phyloP scores from a whole-genome alignment of 768 basidiomycete genomes.

The Phlebiopsis flavidoalba region DNA sequence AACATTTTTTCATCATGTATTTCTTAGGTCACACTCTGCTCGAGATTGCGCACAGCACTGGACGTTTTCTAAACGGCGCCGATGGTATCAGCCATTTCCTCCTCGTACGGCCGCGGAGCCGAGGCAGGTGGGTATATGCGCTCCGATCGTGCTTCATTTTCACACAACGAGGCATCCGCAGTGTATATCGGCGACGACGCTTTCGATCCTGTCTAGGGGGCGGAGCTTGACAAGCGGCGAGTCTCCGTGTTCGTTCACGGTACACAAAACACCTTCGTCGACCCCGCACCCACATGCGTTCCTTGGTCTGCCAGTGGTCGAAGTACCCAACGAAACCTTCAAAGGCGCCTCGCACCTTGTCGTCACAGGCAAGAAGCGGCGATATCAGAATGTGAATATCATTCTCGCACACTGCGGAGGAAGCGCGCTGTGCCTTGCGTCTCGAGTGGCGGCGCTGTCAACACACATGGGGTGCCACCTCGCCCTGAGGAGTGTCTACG shows the following conservation, averaged over 20 bases:
- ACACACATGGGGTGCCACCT: conserved; percentile 65
- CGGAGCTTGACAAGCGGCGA: conserved; percentile 53
- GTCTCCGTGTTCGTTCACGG: conserved; percentile 73
- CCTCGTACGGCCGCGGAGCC: conserved; percentile 56
- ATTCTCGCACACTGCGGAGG: conserved; percentile 77
- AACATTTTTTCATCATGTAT: too few relatives aligned
- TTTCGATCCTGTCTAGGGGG: conserved; percentile 67
- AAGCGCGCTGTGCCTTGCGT: conserved; percentile 55
- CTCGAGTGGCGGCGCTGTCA: conserved; percentile 65
- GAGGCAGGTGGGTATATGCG: conserved; percentile 41
- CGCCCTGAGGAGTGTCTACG: conserved; percentile 60
- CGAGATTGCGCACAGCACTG: conserved; percentile 57
- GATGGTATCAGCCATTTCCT: conserved; percentile 63
- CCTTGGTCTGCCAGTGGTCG: conserved; percentile 64
- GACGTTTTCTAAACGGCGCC: conserved; percentile 57
- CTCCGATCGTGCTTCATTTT: neutral
- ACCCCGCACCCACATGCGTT: conserved; percentile 58
- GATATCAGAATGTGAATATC: conserved; percentile 52
- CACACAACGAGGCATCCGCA: conserved; percentile 18
- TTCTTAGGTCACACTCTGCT: conserved; percentile 45
- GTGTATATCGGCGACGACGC: conserved; percentile 62
- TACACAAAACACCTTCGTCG: conserved; percentile 57
- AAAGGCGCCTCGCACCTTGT: conserved; percentile 79
- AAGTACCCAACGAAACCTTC: conserved; percentile 79
- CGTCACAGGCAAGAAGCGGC: conserved; percentile 63